Conservation (phyloP, 495 filamentous ascomycete genomes). For the Hamigera avellanea region DNA sequence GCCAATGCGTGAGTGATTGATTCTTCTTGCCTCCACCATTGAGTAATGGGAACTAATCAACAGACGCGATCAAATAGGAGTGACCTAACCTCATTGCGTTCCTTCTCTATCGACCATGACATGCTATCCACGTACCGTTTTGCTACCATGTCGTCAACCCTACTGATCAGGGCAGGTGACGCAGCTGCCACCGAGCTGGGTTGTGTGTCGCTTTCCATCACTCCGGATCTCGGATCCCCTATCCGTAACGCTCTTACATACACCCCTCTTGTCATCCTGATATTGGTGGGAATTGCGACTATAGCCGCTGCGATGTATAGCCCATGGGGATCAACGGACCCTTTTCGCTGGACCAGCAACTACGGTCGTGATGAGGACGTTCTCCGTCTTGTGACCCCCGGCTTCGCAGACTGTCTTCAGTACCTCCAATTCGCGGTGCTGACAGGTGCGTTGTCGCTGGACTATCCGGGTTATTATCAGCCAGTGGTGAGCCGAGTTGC, state of each 20-base stretch:
- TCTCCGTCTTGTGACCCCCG: constrained; percentile 84
- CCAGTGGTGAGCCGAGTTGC: constrained; percentile 75
- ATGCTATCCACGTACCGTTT: constrained; percentile 78
- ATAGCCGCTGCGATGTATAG: constrained; percentile 75
- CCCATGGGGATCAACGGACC: constrained; percentile 83
- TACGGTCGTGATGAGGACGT: constrained; percentile 91
- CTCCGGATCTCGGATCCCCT: constrained; percentile 59
- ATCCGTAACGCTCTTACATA: constrained; percentile 62
- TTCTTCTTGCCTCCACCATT: not conserved
- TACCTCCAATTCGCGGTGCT: constrained; percentile 92
- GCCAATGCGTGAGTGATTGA: constrained; percentile 40
- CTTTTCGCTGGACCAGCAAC: constrained; percentile 91
- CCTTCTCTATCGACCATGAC: constrained; percentile 66
- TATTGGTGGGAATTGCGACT: constrained; percentile 72
- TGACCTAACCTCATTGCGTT: constrained; percentile 43
- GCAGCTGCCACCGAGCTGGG: constrained; percentile 46
- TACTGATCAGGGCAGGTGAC: constrained; percentile 68
- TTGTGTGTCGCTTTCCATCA: constrained; percentile 70
- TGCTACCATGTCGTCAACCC: constrained; percentile 58
- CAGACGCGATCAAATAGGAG: constrained; percentile 20
- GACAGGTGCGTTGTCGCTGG: constrained; percentile 71
- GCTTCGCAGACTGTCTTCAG: constrained; percentile 93
- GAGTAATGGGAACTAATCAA: not conserved
- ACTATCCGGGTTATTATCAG: constrained; percentile 91
- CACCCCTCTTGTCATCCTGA: constrained; percentile 64